Evolutionary conservation across 2,329 filamentous ascomycete species (phyloP).

Genomic region (Cladophialophora immunda): DNA sequence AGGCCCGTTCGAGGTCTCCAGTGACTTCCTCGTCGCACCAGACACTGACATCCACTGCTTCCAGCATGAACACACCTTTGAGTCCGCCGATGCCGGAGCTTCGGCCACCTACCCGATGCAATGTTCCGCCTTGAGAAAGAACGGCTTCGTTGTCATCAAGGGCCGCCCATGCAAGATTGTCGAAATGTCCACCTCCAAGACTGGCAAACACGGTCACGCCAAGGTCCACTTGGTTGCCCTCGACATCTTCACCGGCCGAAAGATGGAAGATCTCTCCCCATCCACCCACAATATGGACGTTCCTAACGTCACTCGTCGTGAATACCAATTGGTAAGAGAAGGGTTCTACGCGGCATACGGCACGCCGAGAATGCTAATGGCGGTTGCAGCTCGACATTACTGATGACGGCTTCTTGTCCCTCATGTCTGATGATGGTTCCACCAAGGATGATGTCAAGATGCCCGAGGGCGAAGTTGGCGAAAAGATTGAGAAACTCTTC

Average conservation of each 20-base stretch:
- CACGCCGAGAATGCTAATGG: conserved; percentile 2
- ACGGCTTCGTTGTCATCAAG: conserved; percentile 98
- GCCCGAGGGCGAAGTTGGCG: conserved; percentile 86
- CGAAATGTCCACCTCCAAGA: conserved; percentile 99
- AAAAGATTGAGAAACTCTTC: conserved; percentile 86
- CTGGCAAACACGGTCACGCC: conserved; percentile 99
- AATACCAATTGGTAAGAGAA: conserved; percentile 89
- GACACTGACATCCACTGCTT: conserved; percentile 35
- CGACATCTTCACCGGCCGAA: conserved; percentile 99
- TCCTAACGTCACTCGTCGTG: conserved; percentile 86
- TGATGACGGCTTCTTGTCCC: conserved; percentile 92
- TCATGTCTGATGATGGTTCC: conserved; percentile 86
- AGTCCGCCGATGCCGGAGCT: conserved; percentile 94
- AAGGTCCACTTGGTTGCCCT: conserved; percentile 98
- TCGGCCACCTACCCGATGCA: conserved; percentile 96
- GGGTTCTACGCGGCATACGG: conserved; percentile 77
- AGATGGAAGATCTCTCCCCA: conserved; percentile 97
- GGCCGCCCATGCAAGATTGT: conserved; percentile 99
- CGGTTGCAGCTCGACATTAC: conserved; percentile 81
- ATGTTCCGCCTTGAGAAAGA: conserved; percentile 99
- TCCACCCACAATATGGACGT: conserved; percentile 91
- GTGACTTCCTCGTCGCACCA: conserved; percentile 24
- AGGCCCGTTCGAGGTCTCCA: conserved; percentile 38
- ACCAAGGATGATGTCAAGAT: conserved; percentile 96
- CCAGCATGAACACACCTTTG: conserved; percentile 81